Evolutionary conservation across 768 basidiomycete genomes (phyloP).

Genomic region (Russula foetens): DNA sequence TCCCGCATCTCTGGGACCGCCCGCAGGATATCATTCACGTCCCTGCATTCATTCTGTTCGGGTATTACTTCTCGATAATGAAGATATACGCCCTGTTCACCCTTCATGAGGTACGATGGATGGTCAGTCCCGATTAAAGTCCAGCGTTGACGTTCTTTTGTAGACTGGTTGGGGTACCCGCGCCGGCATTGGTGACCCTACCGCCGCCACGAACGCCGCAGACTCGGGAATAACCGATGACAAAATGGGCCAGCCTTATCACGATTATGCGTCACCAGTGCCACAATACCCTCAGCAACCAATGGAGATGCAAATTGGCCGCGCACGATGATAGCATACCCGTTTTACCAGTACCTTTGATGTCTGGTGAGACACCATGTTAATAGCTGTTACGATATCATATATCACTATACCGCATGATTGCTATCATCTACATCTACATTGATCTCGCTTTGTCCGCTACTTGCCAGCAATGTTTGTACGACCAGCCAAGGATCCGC

Average conservation of each 20-base stretch:
- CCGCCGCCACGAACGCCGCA: conserved; percentile 64
- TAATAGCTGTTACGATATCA: conserved; percentile 10
- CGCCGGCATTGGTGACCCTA: conserved; percentile 81
- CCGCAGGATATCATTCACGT: conserved; percentile 54
- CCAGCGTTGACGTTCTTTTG: neutral
- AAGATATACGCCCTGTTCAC: conserved; percentile 88
- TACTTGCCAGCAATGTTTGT: conserved; percentile 8
- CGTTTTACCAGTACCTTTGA: neutral
- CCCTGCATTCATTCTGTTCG: conserved; percentile 68
- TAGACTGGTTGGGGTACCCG: conserved; percentile 95
- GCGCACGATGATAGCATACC: conserved; percentile 20
- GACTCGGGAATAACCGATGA: conserved; percentile 30
- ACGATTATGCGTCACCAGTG: conserved; percentile 18
- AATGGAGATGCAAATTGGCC: conserved; percentile 29
- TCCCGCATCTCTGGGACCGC: conserved; percentile 50
- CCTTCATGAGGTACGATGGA: conserved; percentile 66
- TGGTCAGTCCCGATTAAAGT: neutral
- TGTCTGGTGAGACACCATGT: neutral
- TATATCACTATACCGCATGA: conserved; percentile 15
- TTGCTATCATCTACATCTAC: conserved; percentile 20
- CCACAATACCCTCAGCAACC: conserved; percentile 22
- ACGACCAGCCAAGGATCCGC: conserved; percentile 3
- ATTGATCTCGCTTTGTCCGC: conserved; percentile 12
- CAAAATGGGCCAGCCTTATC: conserved; percentile 15
- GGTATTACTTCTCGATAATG: conserved; percentile 94